Base-by-base conservation (phyloP, 2,329 filamentous ascomycete genomes). In the Orbilia ellipsospora region DNA sequence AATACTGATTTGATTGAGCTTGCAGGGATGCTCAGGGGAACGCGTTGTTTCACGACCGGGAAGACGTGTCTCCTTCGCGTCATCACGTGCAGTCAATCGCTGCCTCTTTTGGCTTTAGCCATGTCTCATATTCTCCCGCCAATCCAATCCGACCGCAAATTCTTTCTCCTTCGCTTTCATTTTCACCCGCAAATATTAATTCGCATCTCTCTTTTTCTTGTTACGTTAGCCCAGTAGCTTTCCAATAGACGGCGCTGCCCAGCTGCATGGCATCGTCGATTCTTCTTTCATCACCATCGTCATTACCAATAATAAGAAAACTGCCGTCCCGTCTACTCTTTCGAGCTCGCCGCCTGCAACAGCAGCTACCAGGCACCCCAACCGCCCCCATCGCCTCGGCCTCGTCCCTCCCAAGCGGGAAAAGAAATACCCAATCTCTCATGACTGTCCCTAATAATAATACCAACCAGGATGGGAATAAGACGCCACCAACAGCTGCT, bases 1-100 rank as follows among this genome's bases (percentile, higher is more conserved):
- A 44, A 59, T 42, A n/a, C n/a, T 59, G 20, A 59, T 59, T 59
- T 42, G 54, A n/a, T 42, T 36, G 36, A 20, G 36, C 15, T 15
- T 10, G 31, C 31, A 36, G 31, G 31, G 31, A 36, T 36, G 31
- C 31, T 36, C 31, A 42, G 64, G 44, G 16, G 44, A n/a, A 68
- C 65, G 56, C 56, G 65, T 73, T 73, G 31, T 36, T 36, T 73
- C 62, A 56, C 67, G 67, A 65, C 54, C 20, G 23, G 55, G 23
- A 60, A 59, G 42, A 61, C 65, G 65, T 68, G 65, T 68, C 40
- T 12, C 4, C 1, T 23, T 62, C 69, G 51, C 63, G 40, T 48
- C n/a, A n/a, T 73, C 69, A 73, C 64, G 69, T 66, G 69, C 54
- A 8, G 6, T 16, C 28, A 51, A 40, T 62, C 31, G 10, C 31